A percentile compares a stretch with the other conserved stretches of the same genome.
phyloP scores from a whole-genome alignment of 2,329 filamentous ascomycete species.

The Aspergillus chevalieri region DNA sequence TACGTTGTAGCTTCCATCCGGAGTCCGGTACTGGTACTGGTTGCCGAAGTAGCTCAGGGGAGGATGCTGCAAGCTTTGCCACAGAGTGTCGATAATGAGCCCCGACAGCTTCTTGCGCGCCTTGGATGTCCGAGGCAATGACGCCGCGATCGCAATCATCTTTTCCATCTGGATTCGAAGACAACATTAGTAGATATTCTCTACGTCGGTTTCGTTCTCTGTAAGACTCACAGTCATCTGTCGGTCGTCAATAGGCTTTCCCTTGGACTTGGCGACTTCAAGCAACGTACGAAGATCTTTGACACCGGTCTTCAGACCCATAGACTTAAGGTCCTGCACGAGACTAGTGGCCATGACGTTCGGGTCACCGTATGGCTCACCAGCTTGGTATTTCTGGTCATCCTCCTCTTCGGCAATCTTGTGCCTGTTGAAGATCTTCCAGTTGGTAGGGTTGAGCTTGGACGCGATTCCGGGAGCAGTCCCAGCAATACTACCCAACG shows the following conservation, averaged over 20 bases:
- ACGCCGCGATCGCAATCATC: conserved; percentile 3
- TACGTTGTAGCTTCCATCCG: conserved; percentile 6
- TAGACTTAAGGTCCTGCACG: conserved; percentile 66
- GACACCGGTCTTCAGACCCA: conserved; percentile 42
- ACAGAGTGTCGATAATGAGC: conserved; percentile 4
- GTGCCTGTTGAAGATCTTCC: conserved; percentile 4
- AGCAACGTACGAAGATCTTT: conserved; percentile 6
- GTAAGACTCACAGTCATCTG: conserved; percentile 3
- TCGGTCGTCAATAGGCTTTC: conserved; percentile 7
- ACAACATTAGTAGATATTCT: not conserved
- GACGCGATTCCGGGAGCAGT: conserved; percentile 2
- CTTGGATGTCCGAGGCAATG: conserved; percentile 3
- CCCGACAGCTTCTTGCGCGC: conserved; percentile 3
- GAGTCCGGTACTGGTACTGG: conserved; percentile 5
- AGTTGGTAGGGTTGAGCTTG: conserved; percentile 4
- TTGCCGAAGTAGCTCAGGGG: conserved; percentile 6
- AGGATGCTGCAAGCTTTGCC: conserved; percentile 6
- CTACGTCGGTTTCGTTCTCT: not conserved
- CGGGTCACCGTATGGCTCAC: conserved; percentile 4
- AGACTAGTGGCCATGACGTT: conserved; percentile 58
- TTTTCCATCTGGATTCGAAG: conserved; percentile 5
- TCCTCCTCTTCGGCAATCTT: conserved; percentile 8
- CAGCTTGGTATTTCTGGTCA: conserved; percentile 9
- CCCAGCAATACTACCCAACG: conserved; percentile 4
- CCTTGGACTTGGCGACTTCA: conserved; percentile 5